phyloP scores from a whole-genome alignment of 75 land plant species.

The Sequoiadendron giganteum region DNA sequence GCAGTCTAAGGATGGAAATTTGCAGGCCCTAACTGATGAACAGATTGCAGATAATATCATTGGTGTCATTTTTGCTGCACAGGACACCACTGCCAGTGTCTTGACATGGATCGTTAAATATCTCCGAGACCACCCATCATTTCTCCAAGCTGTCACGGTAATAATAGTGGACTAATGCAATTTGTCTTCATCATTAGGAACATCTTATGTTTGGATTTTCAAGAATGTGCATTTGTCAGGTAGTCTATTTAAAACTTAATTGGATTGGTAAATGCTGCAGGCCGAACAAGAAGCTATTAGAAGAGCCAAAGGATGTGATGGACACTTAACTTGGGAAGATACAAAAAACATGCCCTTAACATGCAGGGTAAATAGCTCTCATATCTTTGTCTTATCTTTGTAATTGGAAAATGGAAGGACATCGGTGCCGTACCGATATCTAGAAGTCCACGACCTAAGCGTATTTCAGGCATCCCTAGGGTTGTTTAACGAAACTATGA shows the following conservation, averaged over 20 bases:
- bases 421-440: neutral
- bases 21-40: conserved; percentile 56
- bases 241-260: neutral
- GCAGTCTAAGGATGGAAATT: conserved; percentile 35
- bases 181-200: neutral
- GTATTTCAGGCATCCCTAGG: neutral
- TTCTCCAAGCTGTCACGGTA: conserved; percentile 72
- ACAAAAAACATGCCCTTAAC: conserved; percentile 82
- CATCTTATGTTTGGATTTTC: neutral
- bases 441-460: neutral
- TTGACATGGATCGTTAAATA: conserved; percentile 63
- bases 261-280: conserved; percentile 33
- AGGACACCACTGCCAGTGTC: conserved; percentile 90
- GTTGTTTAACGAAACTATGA: neutral
- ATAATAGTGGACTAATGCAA: neutral
- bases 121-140: neutral
- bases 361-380: conserved; percentile 33
- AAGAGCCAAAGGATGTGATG: conserved; percentile 35
- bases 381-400: neutral
- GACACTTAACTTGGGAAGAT: conserved; percentile 64
- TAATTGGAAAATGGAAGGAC: neutral
- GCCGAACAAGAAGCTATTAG: conserved; percentile 79
- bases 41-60: conserved; percentile 93
- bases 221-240: neutral
- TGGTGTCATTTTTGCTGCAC: conserved; percentile 88